Evolutionary conservation across 371 early-diverging fungal genomes (phyloP).

Genomic region (Actinomortierella wolfii): DNA sequence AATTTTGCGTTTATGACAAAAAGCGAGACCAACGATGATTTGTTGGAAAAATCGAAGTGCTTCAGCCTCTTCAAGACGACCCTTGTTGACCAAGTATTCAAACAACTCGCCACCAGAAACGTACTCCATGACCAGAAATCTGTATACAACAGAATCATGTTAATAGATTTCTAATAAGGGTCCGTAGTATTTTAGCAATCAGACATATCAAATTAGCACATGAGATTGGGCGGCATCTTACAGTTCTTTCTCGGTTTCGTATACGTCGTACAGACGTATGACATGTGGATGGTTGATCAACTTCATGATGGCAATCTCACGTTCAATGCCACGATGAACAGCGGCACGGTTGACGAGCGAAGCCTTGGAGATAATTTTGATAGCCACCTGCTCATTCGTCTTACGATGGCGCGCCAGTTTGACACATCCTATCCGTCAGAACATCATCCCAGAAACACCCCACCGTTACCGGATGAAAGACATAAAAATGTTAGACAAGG

Average conservation of each 20-base stretch:
- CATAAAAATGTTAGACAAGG: no score
- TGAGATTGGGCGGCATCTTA: constrained; percentile 45
- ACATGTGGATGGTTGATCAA: constrained; percentile 92
- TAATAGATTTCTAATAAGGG: no score
- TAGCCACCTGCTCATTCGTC: constrained; percentile 80
- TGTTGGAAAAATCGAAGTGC: constrained; percentile 95
- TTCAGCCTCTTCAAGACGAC: constrained; percentile 84
- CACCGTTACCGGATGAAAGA: no score
- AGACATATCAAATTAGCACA: no score
- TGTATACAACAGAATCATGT: no score
- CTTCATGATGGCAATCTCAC: constrained; percentile 94
- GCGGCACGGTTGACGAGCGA: constrained; percentile 61
- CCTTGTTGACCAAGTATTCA: constrained; percentile 89
- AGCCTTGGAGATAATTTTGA: constrained; percentile 87
- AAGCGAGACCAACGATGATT: constrained; percentile 92
- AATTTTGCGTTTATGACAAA: constrained; percentile 91
- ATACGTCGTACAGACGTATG: constrained; percentile 88
- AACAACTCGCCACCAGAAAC: constrained; percentile 97
- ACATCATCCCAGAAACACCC: no score
- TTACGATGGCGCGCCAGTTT: constrained; percentile 79
- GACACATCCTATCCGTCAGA: constrained; percentile 67
- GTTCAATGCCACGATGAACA: constrained; percentile 82
- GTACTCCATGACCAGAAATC: constrained; percentile 95
- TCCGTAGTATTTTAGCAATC: no score
- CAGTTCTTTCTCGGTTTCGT: constrained; percentile 82